Evolutionary conservation across 306 rosid genomes (phyloP).

Genomic region (Astragalus glycyphyllos): DNA sequence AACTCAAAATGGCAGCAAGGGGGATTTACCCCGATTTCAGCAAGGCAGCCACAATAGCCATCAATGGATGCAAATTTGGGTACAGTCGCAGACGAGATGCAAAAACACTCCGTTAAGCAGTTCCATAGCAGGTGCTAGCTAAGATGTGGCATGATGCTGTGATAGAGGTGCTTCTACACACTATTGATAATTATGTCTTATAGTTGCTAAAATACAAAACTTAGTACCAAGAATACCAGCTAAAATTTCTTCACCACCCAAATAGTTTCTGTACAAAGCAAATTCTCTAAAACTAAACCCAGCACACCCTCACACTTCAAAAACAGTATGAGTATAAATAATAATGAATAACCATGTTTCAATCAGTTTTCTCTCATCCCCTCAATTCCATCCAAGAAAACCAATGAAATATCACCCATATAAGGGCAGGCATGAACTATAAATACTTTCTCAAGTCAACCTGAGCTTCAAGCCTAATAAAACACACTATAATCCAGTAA

Average conservation of each 20-base stretch:
- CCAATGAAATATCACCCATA: not conserved
- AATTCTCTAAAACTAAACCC: slow-evolving; percentile 2
- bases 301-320: not conserved
- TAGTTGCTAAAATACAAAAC: not conserved
- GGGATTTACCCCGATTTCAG: no score
- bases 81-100: no score
- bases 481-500: not conserved
- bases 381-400: not conserved
- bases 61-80: no score
- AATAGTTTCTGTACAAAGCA: not conserved
- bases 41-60: no score
- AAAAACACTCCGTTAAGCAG: no score
- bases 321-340: not conserved
- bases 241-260: not conserved
- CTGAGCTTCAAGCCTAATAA: not conserved
- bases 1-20: no score
- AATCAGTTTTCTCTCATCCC: not conserved
- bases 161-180: no score
- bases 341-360: not conserved
- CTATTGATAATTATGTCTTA: not conserved
- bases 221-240: not conserved
- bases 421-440: not conserved
- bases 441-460: not conserved
- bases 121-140: no score
- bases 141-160: no score